Base-by-base conservation (phyloP, 2,329 filamentous ascomycete species). In the Blastomyces gilchristii region DNA sequence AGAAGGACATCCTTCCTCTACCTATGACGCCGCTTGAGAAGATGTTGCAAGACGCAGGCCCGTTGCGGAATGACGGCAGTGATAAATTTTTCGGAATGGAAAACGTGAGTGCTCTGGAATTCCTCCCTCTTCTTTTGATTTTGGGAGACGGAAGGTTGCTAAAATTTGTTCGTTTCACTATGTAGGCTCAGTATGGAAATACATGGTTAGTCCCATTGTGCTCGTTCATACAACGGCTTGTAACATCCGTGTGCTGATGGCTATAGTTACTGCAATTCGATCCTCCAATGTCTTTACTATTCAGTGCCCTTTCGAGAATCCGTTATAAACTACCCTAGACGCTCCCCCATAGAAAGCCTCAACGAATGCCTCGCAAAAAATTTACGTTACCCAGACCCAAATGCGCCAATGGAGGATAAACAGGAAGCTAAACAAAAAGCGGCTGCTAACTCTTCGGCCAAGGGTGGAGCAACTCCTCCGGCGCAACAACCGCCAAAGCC, bases 71-170 rank as follows among this genome's bases (percentile, higher is more conserved):
- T 68, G 92, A 97, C 77, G 94, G 94, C 62, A 96, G 90, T 74
- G 94, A 97, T 79, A 96, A 96, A 79, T 99, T 96, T 80, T 97
- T 95, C 78, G 94, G 94, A 18, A 88, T 97, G 75, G 94, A 99
- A 78, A 99, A 99, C 79, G 93, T 97, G 82, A 78, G 90, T 81
- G 60, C 2, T 34, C 8, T 49, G 45, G 31, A 39, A 47, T 49
- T 25, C 14, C 11, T 52, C 28, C 12, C 41, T 18, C 7, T 37
- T 22, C n/a, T 22, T 22, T 22, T 22, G n/a, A 22, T 22, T 22
- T 22, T 22, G n/a, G n/a, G n/a, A 22, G n/a, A 22, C n/a, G n/a
- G n/a, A 22, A 22, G n/a, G n/a, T 22, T 22, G n/a, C n/a, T 22
- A 22, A 22, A 22, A 22, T 22, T 22, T 22, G n/a, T 22, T 71